These are phyloP conservation scores for Magnolia changhungtana DNA, from an alignment of 164 flowering plant genomes.

Conservation along the genomic window DNA sequence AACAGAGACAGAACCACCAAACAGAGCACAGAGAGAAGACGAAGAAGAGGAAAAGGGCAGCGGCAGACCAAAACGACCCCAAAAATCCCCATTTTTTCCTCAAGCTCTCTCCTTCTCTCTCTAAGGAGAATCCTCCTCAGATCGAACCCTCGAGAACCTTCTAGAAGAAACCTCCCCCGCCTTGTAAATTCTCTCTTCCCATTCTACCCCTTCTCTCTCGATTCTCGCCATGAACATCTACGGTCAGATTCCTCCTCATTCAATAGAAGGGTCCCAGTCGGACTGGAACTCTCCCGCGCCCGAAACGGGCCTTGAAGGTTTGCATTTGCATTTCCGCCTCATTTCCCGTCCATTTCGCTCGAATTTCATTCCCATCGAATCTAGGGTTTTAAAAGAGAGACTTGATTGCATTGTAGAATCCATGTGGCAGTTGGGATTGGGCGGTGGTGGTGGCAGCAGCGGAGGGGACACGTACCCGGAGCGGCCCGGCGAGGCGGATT, in stretches of 20 bases:
- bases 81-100: slow-evolving; percentile 4
- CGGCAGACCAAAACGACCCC: neutral
- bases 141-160: slow-evolving; percentile 1
- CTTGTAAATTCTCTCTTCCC: slow-evolving; percentile 2
- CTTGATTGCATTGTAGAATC: slow-evolving; percentile 42
- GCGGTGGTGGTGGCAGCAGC: neutral
- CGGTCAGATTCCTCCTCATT: slow-evolving; percentile 31
- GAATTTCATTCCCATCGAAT: slow-evolving; percentile 3
- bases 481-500: slow-evolving; percentile 66
- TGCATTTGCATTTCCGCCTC: neutral
- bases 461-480: slow-evolving; percentile 62
- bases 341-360: neutral
- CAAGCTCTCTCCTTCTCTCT: neutral
- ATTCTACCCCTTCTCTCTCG: neutral
- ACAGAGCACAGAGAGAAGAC: slow-evolving; percentile 4
- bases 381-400: neutral
- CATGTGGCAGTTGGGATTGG: slow-evolving; percentile 56
- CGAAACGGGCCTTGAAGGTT: slow-evolving; percentile 68
- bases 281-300: slow-evolving; percentile 36
- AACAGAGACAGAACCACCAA: slow-evolving; percentile 9
- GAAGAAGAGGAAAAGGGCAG: neutral
- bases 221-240: slow-evolving; percentile 46
- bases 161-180: slow-evolving; percentile 8
- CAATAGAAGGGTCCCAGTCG: slow-evolving; percentile 37
- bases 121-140: neutral